Conservation (phyloP, 139 green algal species). For the Coelastrella sp. region DNA sequence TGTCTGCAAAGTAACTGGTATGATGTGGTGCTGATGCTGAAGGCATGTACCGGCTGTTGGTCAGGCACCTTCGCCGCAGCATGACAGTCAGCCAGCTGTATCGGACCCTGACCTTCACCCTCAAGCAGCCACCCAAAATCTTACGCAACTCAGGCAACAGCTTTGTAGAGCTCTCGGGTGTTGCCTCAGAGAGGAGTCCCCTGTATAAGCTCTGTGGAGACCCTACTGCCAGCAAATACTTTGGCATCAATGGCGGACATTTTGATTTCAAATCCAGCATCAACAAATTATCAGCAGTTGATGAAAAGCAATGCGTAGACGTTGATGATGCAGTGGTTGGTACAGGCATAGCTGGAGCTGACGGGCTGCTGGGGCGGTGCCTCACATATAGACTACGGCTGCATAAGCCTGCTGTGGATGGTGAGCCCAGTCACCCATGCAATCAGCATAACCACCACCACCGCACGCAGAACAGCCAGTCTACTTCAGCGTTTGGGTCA, state of each 20-base stretch:
- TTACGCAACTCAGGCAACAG: neutral
- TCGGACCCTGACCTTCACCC: neutral
- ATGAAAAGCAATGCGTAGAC: neutral
- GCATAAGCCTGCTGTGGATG: neutral
- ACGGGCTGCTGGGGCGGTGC: slow-evolving; percentile 25
- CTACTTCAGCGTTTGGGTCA: too few species aligned
- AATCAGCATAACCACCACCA: too few species aligned
- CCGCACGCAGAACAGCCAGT: too few species aligned
- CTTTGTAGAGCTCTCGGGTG: too few species aligned
- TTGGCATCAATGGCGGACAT: neutral
- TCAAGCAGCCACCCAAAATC: neutral
- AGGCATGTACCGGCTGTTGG: neutral
- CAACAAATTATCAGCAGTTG: too few species aligned
- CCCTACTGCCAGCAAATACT: neutral
- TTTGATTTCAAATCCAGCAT: too few species aligned
- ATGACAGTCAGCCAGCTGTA: neutral
- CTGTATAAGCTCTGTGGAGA: neutral
- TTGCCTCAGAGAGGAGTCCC: neutral
- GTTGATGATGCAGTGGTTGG: neutral
- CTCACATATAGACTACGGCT: slow-evolving; percentile 5
- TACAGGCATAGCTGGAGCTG: neutral
- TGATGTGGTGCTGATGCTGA: neutral
- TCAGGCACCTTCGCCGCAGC: neutral
- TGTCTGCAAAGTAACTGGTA: too few species aligned
- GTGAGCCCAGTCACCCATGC: neutral